Percentiles rank a stretch among this genome's conserved stretches.
Evolutionary conservation across 139 green algal species (phyloP).

Genomic region (Picochlorum sp.): DNA sequence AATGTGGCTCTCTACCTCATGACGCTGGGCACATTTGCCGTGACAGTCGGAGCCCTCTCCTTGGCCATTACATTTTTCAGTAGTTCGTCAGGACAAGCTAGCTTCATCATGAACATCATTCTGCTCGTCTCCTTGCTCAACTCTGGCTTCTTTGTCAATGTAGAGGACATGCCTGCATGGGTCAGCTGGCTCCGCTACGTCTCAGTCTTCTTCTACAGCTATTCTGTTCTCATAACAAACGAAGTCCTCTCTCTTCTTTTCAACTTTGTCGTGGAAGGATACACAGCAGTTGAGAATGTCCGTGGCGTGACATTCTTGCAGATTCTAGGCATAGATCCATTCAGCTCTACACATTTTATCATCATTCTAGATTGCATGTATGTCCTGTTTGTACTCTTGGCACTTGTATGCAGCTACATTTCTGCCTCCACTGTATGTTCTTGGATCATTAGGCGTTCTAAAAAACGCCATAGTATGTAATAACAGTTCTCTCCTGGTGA

Average conservation of each 20-base stretch:
- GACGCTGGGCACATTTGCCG: conserved; percentile 34
- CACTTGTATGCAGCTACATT: not conserved
- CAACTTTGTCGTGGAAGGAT: conserved; percentile 13
- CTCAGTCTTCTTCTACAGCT: conserved; percentile 37
- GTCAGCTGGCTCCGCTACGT: conserved; percentile 57
- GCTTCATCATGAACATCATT: conserved; percentile 71
- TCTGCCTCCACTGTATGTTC: not conserved
- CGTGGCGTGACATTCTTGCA: conserved; percentile 40
- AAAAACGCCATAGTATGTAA: too few species aligned
- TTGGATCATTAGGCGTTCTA: too few species aligned
- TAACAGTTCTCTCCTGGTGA: not conserved
- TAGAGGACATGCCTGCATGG: conserved; percentile 27
- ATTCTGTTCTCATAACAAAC: conserved; percentile 23
- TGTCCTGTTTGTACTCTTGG: not conserved
- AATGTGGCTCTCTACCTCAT: conserved; percentile 46
- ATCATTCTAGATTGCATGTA: not conserved
- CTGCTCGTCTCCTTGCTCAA: conserved; percentile 70
- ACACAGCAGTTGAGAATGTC: conserved; percentile 19
- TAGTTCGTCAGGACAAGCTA: conserved; percentile 40
- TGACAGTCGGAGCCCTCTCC: conserved; percentile 47
- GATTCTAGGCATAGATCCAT: conserved; percentile 12
- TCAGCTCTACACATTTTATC: not conserved
- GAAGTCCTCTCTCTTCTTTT: conserved; percentile 29
- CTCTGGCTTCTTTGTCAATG: conserved; percentile 23
- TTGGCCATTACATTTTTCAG: conserved; percentile 39